These are phyloP conservation scores for Cyberlindnera lachancei DNA, from an alignment of 805 yeast genomes.

Conservation along the genomic window DNA sequence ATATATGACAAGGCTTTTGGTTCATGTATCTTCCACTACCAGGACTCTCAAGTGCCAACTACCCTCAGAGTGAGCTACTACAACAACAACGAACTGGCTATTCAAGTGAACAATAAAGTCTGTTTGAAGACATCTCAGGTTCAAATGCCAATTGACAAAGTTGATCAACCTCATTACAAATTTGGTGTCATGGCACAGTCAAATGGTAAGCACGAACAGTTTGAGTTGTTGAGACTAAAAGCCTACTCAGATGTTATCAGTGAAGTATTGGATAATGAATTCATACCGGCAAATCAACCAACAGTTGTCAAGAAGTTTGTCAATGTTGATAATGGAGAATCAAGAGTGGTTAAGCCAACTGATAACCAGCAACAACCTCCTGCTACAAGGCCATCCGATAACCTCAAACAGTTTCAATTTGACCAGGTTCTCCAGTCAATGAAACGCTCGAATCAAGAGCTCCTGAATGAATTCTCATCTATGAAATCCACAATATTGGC, in stretches of 20 bases:
- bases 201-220: slow-evolving; percentile 42
- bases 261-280: slow-evolving; percentile 54
- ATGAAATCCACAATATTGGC: slow-evolving; percentile 16
- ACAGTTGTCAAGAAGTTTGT: slow-evolving; percentile 36
- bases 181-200: slow-evolving; percentile 50
- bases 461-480: slow-evolving; percentile 7
- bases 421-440: slow-evolving; percentile 6
- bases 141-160: slow-evolving; percentile 30
- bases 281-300: slow-evolving; percentile 36
- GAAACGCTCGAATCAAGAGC: slow-evolving; percentile 14
- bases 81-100: slow-evolving; percentile 38
- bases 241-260: slow-evolving; percentile 45
- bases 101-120: slow-evolving; percentile 66
- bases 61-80: slow-evolving; percentile 61
- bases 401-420: slow-evolving; percentile 1
- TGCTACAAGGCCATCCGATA: slow-evolving; percentile 1
- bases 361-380: slow-evolving; percentile 8
- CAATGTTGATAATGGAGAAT: slow-evolving; percentile 29
- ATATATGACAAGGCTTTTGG: slow-evolving; percentile 37
- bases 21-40: slow-evolving; percentile 49
- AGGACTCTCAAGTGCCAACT: slow-evolving; percentile 63
- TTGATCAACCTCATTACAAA: no score
- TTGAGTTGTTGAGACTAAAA: slow-evolving; percentile 56
- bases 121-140: slow-evolving; percentile 60
- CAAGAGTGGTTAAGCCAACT: slow-evolving; percentile 12